These are phyloP conservation scores for Malbranchea zuffiana DNA, from an alignment of 2,329 filamentous ascomycete genomes.

Conservation along the genomic window DNA sequence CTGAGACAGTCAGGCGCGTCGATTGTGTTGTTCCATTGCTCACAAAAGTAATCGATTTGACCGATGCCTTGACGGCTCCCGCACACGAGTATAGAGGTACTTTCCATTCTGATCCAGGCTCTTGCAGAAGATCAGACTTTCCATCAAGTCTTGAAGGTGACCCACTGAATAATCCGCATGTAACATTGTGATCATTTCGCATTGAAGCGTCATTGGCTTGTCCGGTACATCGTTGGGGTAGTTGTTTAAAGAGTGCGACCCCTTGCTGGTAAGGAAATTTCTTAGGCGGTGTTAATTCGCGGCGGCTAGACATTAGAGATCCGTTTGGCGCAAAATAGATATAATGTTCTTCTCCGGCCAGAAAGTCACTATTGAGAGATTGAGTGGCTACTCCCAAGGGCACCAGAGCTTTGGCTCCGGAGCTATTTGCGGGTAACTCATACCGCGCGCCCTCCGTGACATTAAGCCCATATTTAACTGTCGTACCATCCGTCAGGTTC, in stretches of 20 bases:
- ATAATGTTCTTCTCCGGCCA: too few species aligned
- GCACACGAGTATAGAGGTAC: slow-evolving; percentile 32
- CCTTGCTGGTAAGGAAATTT: not conserved
- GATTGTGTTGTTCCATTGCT: slow-evolving; percentile 29
- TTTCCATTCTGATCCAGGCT: slow-evolving; percentile 32
- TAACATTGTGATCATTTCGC: slow-evolving; percentile 27
- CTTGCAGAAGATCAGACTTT: slow-evolving; percentile 23
- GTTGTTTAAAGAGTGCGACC: too few species aligned
- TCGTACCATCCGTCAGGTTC: too few species aligned
- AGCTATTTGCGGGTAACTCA: too few species aligned
- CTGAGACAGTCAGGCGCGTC: slow-evolving; percentile 21
- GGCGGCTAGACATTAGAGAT: too few species aligned
- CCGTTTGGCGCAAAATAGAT: too few species aligned
- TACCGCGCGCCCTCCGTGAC: too few species aligned
- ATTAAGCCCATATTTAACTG: too few species aligned
- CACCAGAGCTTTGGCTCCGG: too few species aligned
- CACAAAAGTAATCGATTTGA: slow-evolving; percentile 33
- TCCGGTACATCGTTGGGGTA: not conserved
- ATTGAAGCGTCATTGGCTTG: slow-evolving; percentile 16
- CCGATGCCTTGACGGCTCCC: slow-evolving; percentile 27
- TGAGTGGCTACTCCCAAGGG: too few species aligned
- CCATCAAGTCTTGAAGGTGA: slow-evolving; percentile 24
- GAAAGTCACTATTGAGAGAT: too few species aligned
- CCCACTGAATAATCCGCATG: slow-evolving; percentile 28
- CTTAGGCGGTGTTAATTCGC: not conserved